phyloP scores from a whole-genome alignment of 176 grass and related monocot genomes.

The Zoysia japonica region DNA sequence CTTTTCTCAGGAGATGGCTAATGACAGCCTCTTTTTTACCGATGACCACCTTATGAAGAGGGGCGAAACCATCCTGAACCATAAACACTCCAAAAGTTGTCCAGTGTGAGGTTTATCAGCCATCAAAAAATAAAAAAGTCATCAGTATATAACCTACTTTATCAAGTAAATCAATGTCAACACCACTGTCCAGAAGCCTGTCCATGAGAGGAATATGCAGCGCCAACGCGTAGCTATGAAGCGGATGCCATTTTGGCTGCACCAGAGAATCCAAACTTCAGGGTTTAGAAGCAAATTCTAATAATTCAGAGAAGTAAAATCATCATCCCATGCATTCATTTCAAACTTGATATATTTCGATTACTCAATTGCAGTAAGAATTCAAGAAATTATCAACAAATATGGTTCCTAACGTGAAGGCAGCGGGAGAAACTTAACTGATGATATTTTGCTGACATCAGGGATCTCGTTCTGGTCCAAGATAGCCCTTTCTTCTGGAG shows the following conservation, averaged over 20 bases:
- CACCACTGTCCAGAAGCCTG: slow-evolving; percentile 64
- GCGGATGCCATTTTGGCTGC: slow-evolving; percentile 84
- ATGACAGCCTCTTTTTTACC: slow-evolving; percentile 96
- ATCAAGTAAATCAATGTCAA: slow-evolving; percentile 73
- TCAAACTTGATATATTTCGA: neutral
- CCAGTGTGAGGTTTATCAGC: neutral
- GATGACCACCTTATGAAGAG: slow-evolving; percentile 82
- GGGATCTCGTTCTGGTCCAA: slow-evolving; percentile 59
- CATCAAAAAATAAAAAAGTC: neutral
- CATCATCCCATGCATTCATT: neutral
- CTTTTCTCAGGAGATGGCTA: slow-evolving; percentile 85
- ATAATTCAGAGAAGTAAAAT: neutral
- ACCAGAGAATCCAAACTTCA: slow-evolving; percentile 28
- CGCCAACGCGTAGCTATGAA: slow-evolving; percentile 68
- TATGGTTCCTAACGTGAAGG: neutral
- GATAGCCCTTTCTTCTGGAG: slow-evolving; percentile 78
- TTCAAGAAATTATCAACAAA: neutral
- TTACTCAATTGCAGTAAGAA: neutral
- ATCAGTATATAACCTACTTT: slow-evolving; percentile 37
- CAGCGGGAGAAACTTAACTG: slow-evolving; percentile 49
- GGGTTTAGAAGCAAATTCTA: slow-evolving; percentile 15
- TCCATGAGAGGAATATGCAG: slow-evolving; percentile 91
- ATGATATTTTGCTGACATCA: slow-evolving; percentile 68
- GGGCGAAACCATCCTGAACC: slow-evolving; percentile 76
- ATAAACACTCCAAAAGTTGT: slow-evolving; percentile 23